Evolutionary conservation across 2,329 filamentous ascomycete species (phyloP).

Genomic region (Helotiales sp.): DNA sequence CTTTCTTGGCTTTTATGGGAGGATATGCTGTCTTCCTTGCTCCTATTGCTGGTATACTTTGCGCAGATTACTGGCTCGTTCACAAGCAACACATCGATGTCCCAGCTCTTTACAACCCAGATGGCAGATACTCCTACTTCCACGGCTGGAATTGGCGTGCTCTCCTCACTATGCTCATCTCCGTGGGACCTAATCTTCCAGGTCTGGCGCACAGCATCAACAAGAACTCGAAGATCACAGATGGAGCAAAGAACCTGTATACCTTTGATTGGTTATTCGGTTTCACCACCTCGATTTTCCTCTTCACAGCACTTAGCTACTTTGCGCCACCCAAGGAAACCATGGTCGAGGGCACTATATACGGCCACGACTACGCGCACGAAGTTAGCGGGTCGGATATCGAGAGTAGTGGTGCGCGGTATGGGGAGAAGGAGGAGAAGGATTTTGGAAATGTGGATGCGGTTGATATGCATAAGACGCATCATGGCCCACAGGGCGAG

Average conservation of each 20-base stretch:
- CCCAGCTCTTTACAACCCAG: slow-evolving; percentile 38
- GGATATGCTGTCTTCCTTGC: slow-evolving; percentile 64
- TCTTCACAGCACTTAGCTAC: slow-evolving; percentile 53
- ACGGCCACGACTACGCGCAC: slow-evolving; percentile 31
- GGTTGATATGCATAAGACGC: background rate
- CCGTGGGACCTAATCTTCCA: slow-evolving; percentile 29
- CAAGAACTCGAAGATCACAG: slow-evolving; percentile 30
- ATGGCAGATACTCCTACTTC: slow-evolving; percentile 29
- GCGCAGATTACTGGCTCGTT: slow-evolving; percentile 59
- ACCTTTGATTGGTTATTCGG: slow-evolving; percentile 67
- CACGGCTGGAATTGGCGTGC: slow-evolving; percentile 34
- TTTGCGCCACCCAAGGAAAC: slow-evolving; percentile 51
- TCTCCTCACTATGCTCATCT: slow-evolving; percentile 25
- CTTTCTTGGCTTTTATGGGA: slow-evolving; percentile 65
- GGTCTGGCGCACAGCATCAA: slow-evolving; percentile 29
- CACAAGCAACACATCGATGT: slow-evolving; percentile 38
- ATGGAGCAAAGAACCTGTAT: slow-evolving; percentile 56
- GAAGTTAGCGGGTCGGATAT: slow-evolving; percentile 2
- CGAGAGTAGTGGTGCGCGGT: slow-evolving; percentile 6
- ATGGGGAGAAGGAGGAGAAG: slow-evolving; percentile 4
- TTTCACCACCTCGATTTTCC: slow-evolving; percentile 53
- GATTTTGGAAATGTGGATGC: background rate
- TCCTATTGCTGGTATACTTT: slow-evolving; percentile 59
- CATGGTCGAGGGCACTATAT: slow-evolving; percentile 44
- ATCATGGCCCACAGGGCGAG: background rate